Base-by-base conservation (phyloP, 73 alveolate species). In the Paramecium sonneborni region DNA sequence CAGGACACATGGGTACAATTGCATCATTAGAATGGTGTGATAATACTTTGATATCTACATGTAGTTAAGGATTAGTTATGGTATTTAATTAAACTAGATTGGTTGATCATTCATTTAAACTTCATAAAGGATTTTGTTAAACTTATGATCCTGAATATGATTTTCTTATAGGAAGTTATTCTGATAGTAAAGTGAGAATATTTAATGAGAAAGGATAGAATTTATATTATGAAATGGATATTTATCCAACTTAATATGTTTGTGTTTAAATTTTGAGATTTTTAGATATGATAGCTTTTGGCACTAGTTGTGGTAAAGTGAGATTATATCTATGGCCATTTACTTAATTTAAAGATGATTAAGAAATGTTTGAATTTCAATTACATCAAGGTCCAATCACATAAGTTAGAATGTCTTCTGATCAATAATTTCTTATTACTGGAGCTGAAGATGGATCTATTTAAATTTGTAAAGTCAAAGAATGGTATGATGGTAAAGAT, bases 271-370 rank as follows among this genome's bases (percentile, higher is more conserved):
- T 88, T 14, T 37, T 88, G 1, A 88, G 58, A 70, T 57, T 43
- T 34, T 30, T 88, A 28, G 94, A 82, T 38, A 62, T 88, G 30
- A 70, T 88, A 15, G 55, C 76, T 2, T 88, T 88, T 70, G 94
- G 94, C 9, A 88, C 94, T 0, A 21, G 76, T 6, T 76, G 91
- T 70, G 94, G 94, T 26, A 88, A 82, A 14, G 52, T 88, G 14
- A 88, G 94, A 69, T 23, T 67, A 15, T 88, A 88, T 70, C 23
- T 88, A 5, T 88, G 94, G 94, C 94, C 94, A 11, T 88, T 88
- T 44, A 82, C 85, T 26, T 23, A 69, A 14, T 68, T 82, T 72
- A 39, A 62, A 20, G 70, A 88, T 37, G 57, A 88, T 37, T 30
- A 88, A 23, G 94, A 88, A 6, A 69, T 43, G 37, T 70, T 39